These are phyloP conservation scores for Aquanectria penicillioides DNA, from an alignment of 2,329 filamentous ascomycete genomes.

Conservation along the genomic window DNA sequence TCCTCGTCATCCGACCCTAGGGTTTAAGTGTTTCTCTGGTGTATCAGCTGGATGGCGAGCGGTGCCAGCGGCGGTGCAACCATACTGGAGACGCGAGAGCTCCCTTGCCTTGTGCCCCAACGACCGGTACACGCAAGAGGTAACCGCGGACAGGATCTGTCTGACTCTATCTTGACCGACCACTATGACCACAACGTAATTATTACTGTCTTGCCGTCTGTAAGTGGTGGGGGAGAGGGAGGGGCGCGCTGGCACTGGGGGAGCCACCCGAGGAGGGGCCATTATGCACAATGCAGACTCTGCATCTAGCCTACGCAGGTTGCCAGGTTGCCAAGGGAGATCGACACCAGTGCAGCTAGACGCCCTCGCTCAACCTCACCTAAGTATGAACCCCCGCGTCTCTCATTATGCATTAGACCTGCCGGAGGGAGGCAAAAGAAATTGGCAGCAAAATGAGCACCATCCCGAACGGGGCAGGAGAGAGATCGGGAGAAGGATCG, in stretches of 20 bases:
- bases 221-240: background rate
- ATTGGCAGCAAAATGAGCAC: background rate
- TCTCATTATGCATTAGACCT: background rate
- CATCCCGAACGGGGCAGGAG: background rate
- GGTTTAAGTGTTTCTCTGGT: constrained; percentile 13
- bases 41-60: constrained; percentile 15
- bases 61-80: constrained; percentile 2
- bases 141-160: background rate
- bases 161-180: too few relatives aligned
- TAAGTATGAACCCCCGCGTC: background rate
- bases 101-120: background rate
- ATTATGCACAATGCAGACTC: constrained; percentile 14
- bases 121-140: background rate
- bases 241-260: background rate
- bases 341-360: constrained; percentile 1
- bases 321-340: constrained; percentile 23
- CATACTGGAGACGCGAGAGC: background rate
- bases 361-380: background rate
- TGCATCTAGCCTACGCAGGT: constrained; percentile 4
- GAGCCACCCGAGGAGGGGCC: constrained; percentile 18
- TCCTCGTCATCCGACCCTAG: constrained; percentile 4
- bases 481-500: background rate
- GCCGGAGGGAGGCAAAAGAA: background rate
- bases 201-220: background rate
- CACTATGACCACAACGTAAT: background rate